Conservation (phyloP, 2,329 filamentous ascomycete species). For the Samsoniella hepiali region DNA sequence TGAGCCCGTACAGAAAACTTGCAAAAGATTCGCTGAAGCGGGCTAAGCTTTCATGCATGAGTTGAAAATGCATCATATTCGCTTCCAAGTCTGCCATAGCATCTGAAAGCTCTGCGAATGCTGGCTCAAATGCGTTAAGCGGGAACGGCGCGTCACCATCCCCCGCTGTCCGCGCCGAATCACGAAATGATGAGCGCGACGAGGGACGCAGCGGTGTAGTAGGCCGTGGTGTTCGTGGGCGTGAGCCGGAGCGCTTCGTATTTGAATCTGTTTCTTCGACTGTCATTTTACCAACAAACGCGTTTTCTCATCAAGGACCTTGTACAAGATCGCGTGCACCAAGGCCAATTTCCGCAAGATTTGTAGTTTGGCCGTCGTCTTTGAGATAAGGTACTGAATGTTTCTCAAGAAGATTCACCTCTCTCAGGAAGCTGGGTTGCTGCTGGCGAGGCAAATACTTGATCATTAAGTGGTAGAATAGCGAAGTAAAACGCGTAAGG, state of each 20-base stretch:
- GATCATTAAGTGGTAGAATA: too few species aligned
- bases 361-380: too few species aligned
- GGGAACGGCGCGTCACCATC: conserved; percentile 58
- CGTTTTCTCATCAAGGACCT: background rate
- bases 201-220: conserved; percentile 90
- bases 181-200: conserved; percentile 83
- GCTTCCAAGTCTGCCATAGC: conserved; percentile 93
- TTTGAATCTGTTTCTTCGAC: conserved; percentile 27
- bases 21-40: conserved; percentile 96
- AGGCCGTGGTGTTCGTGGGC: conserved; percentile 67
- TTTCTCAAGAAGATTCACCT: too few species aligned
- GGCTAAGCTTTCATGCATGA: conserved; percentile 92
- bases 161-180: conserved; percentile 59
- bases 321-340: too few species aligned
- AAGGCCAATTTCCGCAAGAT: too few species aligned
- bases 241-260: conserved; percentile 53
- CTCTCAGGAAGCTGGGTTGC: background rate
- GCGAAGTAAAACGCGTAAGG: too few species aligned
- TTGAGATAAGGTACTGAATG: too few species aligned
- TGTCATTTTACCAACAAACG: conserved; percentile 25
- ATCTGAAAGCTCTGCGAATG: conserved; percentile 90
- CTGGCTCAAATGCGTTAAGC: conserved; percentile 79
- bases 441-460: background rate
- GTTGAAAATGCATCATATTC: conserved; percentile 94
- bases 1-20: conserved; percentile 90